Conservation (phyloP, 1,139 yeast genomes). For the Sugiyamaella japonica region DNA sequence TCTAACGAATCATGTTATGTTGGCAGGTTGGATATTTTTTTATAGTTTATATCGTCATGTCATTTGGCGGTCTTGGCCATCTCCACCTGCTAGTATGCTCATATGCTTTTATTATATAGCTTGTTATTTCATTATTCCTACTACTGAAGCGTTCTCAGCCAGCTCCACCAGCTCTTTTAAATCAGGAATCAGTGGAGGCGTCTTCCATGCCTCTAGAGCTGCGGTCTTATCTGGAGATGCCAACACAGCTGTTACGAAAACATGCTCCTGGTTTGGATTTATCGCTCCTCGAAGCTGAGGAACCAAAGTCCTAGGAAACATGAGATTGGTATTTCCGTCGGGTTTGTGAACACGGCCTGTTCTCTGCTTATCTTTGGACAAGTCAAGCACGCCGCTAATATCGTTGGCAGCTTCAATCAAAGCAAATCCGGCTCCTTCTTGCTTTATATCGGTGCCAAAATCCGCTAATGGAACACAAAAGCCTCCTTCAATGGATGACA, state of each 20-base stretch:
- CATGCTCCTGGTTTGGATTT: slow-evolving; percentile 16
- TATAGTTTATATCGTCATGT: too few species aligned
- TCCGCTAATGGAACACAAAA: slow-evolving; percentile 22
- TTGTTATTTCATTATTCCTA: slow-evolving; percentile 13
- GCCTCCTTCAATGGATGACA: slow-evolving; percentile 35
- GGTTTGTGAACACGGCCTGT: slow-evolving; percentile 28
- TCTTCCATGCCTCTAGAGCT: background rate
- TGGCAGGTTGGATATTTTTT: too few species aligned
- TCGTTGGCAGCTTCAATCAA: slow-evolving; percentile 18
- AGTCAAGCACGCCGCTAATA: slow-evolving; percentile 24
- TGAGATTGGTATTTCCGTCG: slow-evolving; percentile 37
- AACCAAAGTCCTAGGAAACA: slow-evolving; percentile 28
- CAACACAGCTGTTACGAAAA: slow-evolving; percentile 25
- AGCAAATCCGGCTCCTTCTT: slow-evolving; percentile 16
- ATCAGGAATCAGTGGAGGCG: slow-evolving; percentile 2
- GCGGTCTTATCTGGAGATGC: slow-evolving; percentile 19
- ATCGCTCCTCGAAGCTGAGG: slow-evolving; percentile 29
- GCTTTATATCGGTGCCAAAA: background rate
- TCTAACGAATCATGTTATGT: too few species aligned
- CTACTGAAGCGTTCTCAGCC: slow-evolving; percentile 1
- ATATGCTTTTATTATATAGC: too few species aligned
- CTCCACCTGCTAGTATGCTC: too few species aligned
- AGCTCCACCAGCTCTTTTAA: background rate
- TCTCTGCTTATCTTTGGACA: slow-evolving; percentile 21
- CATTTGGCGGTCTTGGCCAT: too few species aligned